A percentile compares a stretch with the other conserved stretches of the same genome.
Conservation (phyloP, 441 rosid species). For the Aleurites moluccanus region DNA sequence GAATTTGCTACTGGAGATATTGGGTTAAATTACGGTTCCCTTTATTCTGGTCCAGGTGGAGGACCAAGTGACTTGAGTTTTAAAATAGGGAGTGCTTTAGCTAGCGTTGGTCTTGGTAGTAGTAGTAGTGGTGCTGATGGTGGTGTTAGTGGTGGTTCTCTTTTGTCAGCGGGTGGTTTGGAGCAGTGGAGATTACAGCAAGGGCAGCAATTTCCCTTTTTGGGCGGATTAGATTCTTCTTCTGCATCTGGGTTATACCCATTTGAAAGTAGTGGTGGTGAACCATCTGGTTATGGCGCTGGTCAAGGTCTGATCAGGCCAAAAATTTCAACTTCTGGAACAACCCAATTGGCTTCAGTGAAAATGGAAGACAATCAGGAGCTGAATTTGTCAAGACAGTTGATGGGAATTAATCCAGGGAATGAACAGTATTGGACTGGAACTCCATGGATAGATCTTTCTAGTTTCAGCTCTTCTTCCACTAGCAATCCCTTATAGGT, state of each 20-base stretch:
- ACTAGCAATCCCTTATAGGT: conserved; percentile 44
- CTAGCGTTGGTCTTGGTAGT: conserved; percentile 27
- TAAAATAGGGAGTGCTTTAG: conserved; percentile 46
- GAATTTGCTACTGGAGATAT: conserved; percentile 50
- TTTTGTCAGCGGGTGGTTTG: conserved; percentile 40
- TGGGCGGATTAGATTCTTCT: conserved; percentile 57
- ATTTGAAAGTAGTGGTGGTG: conserved; percentile 41
- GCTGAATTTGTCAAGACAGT: conserved; percentile 54
- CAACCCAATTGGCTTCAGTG: conserved; percentile 58
- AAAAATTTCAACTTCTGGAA: conserved; percentile 41
- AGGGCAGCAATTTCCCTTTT: conserved; percentile 50
- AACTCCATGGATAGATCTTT: conserved; percentile 83
- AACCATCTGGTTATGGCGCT: conserved; percentile 31
- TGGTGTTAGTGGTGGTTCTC: conserved; percentile 28
- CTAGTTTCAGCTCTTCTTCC: conserved; percentile 75
- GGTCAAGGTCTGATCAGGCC: conserved; percentile 37
- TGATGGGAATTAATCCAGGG: conserved; percentile 37
- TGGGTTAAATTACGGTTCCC: conserved; percentile 55
- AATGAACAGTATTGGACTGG: conserved; percentile 63
- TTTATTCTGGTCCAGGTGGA: conserved; percentile 38
- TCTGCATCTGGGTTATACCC: conserved; percentile 50
- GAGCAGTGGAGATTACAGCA: conserved; percentile 68
- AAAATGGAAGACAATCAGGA: conserved; percentile 68
- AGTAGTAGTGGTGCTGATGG: conserved; percentile 27
- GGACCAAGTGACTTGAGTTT: conserved; percentile 49